Evolutionary conservation across 345 rosid genomes (phyloP).

Genomic region (Citrus medica): DNA sequence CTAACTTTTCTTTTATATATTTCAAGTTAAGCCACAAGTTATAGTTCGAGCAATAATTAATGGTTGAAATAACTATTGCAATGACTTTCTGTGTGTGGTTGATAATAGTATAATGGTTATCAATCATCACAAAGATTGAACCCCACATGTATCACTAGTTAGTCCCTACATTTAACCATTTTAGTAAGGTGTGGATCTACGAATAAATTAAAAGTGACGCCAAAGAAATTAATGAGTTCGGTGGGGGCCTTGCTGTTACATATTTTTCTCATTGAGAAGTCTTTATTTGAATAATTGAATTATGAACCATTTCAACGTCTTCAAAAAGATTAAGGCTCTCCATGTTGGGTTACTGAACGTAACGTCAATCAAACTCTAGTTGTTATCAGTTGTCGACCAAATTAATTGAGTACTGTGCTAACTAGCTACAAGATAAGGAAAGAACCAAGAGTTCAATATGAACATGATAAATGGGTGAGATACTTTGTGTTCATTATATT

Average conservation of each 20-base stretch:
- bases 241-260: not conserved
- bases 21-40: too few species aligned
- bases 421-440: not conserved
- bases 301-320: not conserved
- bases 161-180: not conserved
- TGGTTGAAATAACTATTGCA: too few species aligned
- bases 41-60: too few species aligned
- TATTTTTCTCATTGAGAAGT: conserved; percentile 1
- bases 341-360: not conserved
- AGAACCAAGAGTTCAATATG: not conserved
- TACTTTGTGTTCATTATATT: not conserved
- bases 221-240: not conserved
- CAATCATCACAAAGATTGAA: not conserved
- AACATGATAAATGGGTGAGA: not conserved
- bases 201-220: not conserved
- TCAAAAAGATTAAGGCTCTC: not conserved
- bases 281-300: not conserved
- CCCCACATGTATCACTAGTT: not conserved
- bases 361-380: conserved; percentile 3
- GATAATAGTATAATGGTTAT: not conserved
- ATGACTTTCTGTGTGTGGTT: not conserved
- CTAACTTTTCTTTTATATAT: too few species aligned
- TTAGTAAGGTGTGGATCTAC: not conserved
- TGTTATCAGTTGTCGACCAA: not conserved
- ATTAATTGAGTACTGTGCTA: not conserved